Base-by-base conservation (phyloP, 768 basidiomycete genomes). In the Naematelia aurantialba region DNA sequence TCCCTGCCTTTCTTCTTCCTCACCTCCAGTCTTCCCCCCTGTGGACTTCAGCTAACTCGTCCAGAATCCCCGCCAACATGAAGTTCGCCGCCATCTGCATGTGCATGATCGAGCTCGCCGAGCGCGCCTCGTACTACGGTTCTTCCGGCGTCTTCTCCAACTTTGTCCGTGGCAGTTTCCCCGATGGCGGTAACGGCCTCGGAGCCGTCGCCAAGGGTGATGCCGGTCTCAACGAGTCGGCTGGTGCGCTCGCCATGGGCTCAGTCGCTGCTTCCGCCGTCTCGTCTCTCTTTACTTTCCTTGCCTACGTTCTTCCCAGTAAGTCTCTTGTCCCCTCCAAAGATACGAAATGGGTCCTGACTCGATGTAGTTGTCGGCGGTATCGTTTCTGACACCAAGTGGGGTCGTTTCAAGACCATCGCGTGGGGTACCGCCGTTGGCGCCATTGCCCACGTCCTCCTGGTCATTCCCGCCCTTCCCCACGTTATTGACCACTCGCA, bases 101-200 rank as follows among this genome's bases (percentile, higher is more conserved):
- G 68, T 77, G 76, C 56, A 45, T 74, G 13, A 61, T 77, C 56
- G 77, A 78, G 65, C 68, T 76, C 31, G 68, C 73, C 13, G 77
- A 78, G 60, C 63, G 77, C 55, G 70, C 68, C 2, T 73, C 69
- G 17, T 75, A 75, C 59, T 67, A 71, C 53, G 71, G 73, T 26
- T 73, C 58, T 55, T n/a, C 47, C 10, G 61, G 65, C 30, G 48
- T 62, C 19, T 74, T 75, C 62, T 59, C 49, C 55, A 76, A 76
- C 67, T 76, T 72, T 47, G 56, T 70, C 52, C 67, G 69, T 27
- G 50, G 66, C 22, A 69, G 68, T 42, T 61, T 76, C n/a, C 73
- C 69, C 8, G 59, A 42, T 4, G 73, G 72, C n/a, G 70, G 76
- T 19, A 70, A 68, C 49, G 69, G 69, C 26, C 63, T 66, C 19